Evolutionary conservation across 768 basidiomycete genomes (phyloP), one percentile per base, ranked within the genome.

Genomic region (Russula earlei): DNA sequence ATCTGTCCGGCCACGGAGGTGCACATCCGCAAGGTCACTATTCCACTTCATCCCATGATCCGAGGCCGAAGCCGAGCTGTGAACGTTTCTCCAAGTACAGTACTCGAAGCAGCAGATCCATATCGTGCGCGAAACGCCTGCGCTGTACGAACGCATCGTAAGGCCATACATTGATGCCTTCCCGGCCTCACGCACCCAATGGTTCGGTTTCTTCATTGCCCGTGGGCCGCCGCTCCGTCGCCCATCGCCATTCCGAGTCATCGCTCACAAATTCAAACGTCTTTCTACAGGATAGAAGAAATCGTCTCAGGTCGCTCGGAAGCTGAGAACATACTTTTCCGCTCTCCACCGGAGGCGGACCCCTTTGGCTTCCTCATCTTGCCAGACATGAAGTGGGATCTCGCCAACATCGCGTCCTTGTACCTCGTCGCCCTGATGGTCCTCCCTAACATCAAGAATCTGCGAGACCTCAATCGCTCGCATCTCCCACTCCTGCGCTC

Each of bases 351-450:
- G 20, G 58, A 69, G 2, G 77, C 75, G 12, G 68, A 78, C 0
- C 74, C 77, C 5, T 61, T 56, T 3, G 80, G 79, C 29, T 96
- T 87, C 64, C 62, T 95, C 37, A 83, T 99, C 53, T 70, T 96
- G 0, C 95, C 95, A 0, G 95, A 99, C 70, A 87, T 96, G 82
- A 98, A 97, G 72, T 98, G 95, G 95, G 92, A 98, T 67, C 76
- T 83, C 27, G 78, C 73, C 22, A 87, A 82, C 0, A 61, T 87
- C n/a, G 70, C 80, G 0, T 79, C 89, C 1, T 75, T 99, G 50
- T 98, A 99, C 68, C 83, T 98, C 55, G 74, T 92, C 37, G 91
- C 87, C 0, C 77, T 99, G 55, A 79, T 77, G 0, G 77, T 80
- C 33, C 80, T 84, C 53, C 67, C 76, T 1, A 64, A 72, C 4